Percentiles rank a stretch among this genome's conserved stretches.
Conservation (phyloP, 768 basidiomycete species). For the Boletus tylopilopsis region DNA sequence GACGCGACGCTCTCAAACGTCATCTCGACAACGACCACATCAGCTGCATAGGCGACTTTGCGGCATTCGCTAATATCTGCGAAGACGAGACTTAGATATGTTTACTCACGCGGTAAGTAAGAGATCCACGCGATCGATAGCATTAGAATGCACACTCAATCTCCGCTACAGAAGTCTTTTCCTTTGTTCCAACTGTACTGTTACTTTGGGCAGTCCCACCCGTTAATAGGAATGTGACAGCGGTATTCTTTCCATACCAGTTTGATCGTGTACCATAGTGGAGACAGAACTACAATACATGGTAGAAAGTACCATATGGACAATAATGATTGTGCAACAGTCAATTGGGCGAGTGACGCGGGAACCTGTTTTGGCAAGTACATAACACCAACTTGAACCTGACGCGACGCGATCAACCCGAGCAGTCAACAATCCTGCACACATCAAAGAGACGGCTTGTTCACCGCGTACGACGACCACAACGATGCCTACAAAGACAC, state of each 20-base stretch:
- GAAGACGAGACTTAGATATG: constrained; percentile 22
- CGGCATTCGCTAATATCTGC: constrained; percentile 24
- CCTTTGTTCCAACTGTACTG: constrained; percentile 3
- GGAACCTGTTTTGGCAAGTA: constrained; percentile 15
- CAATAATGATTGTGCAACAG: constrained; percentile 7
- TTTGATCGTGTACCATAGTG: constrained; percentile 10
- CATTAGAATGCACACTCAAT: background rate
- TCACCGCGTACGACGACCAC: constrained; percentile 8
- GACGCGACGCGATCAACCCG: constrained; percentile 14
- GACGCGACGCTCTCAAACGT: constrained; percentile 39
- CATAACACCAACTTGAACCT: constrained; percentile 1
- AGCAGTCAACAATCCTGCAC: constrained; percentile 5
- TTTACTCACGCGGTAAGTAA: constrained; percentile 5
- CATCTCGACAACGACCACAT: constrained; percentile 37
- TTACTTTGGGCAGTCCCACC: background rate
- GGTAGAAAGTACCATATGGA: constrained; percentile 16
- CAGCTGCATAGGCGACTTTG: constrained; percentile 31
- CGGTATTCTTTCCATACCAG: constrained; percentile 7
- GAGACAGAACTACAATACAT: constrained; percentile 1
- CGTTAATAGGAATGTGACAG: constrained; percentile 7
- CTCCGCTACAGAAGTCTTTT: constrained; percentile 5
- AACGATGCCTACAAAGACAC: constrained; percentile 10
- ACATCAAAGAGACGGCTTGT: constrained; percentile 1
- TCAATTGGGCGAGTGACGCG: background rate
- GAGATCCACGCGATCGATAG: background rate